Evolutionary conservation across 2,329 filamentous ascomycete genomes (phyloP), one percentile per base, ranked within the genome.

Genomic region (Diplodia sapinea): DNA sequence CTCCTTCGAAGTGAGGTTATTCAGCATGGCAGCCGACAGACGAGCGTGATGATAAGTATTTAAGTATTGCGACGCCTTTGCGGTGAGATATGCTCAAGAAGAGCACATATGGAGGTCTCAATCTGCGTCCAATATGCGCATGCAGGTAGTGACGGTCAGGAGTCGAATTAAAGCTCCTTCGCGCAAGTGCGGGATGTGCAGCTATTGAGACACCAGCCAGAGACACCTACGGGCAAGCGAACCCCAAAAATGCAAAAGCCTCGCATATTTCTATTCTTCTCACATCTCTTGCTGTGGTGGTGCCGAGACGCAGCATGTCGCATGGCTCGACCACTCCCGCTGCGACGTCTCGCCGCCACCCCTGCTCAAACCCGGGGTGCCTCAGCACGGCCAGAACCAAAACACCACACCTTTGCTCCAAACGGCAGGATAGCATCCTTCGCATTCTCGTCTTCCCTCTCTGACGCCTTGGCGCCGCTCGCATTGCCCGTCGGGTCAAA

Each of bases 401-500:
- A 61, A 61, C 57, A 61, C 31, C 57, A 63, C 13, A 12, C 2
- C 26, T 17, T 23, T 20, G 7, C 29, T 50, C 47, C 59, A 63
- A 51, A 63, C 20, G 29, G 47, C 43, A 47, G 43, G 23, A 50
- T 63, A n/a, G 12, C 12, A 26, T 23, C 43, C 29, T 47, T 47
- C 12, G 20, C 40, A 49, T 61, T 33, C 20, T 29, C 15, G 20
- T 26, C 15, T 4, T 33, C 23, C 6, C 26, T 62, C 43, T 50
- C 57, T 50, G 49, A 63, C 59, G 12, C 12, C 59, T 63, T 63
- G 59, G 59, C 59, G n/a, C n/a, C n/a, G n/a, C 36, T 23, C 47
- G 57, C 57, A 49, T 61, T 49, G 57, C 40, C 52, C 31, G 29
- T 56, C 52, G 31, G 52, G n/a, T 4, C 15, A 40, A 47, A 9